Conservation (phyloP, 495 filamentous ascomycete species). For the Entonaema liquescens region DNA sequence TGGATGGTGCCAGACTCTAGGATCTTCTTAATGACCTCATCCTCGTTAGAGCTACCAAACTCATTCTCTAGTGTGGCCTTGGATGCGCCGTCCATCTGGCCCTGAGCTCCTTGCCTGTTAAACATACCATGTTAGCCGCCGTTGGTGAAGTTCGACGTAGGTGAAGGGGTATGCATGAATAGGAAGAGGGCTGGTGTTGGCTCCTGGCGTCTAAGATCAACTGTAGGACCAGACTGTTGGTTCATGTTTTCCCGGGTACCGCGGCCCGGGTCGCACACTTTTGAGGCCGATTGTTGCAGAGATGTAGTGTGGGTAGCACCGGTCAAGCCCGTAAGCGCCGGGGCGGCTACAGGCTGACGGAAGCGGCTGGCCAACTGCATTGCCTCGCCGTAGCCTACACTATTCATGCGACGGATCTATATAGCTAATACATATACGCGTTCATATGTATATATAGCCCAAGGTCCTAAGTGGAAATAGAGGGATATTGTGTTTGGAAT, state of each 20-base stretch:
- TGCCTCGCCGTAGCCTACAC: neutral
- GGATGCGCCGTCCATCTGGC: slow-evolving; percentile 77
- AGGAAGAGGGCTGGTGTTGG: slow-evolving; percentile 1
- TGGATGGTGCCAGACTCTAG: slow-evolving; percentile 78
- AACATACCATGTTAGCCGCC: slow-evolving; percentile 33
- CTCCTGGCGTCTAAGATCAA: slow-evolving; percentile 8
- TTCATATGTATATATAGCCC: neutral
- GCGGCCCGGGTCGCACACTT: neutral
- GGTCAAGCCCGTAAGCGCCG: slow-evolving; percentile 12
- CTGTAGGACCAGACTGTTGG: neutral
- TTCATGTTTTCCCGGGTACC: neutral
- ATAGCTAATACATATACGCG: too few relatives aligned
- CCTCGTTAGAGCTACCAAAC: slow-evolving; percentile 81
- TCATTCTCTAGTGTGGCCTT: slow-evolving; percentile 79
- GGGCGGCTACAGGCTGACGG: slow-evolving; percentile 5
- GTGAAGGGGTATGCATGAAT: neutral
- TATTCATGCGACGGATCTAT: neutral
- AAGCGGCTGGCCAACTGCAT: neutral
- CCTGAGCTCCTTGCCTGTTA: slow-evolving; percentile 84
- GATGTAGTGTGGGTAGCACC: slow-evolving; percentile 15
- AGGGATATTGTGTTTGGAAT: neutral
- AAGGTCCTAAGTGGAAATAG: neutral
- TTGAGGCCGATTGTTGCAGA: slow-evolving; percentile 14
- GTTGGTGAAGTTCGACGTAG: neutral
- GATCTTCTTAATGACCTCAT: slow-evolving; percentile 81